phyloP scores from a whole-genome alignment of 192 early-diverging fungal genomes.

The Coemansia sp. region DNA sequence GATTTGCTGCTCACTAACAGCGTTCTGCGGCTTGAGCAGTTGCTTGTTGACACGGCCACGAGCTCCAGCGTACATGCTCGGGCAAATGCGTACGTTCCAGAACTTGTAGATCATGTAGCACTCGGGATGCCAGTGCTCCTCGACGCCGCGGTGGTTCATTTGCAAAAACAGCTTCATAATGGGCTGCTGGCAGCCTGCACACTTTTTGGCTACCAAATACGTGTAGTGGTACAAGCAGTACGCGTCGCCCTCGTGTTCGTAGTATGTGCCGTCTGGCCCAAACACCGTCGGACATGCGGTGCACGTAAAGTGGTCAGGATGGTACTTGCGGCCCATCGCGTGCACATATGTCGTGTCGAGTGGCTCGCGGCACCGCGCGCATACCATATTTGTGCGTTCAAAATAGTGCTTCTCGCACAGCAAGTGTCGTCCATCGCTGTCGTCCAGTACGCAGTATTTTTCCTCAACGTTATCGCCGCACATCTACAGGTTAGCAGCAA shows the following conservation, averaged over 20 bases:
- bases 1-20: constrained; percentile 78
- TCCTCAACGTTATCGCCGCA: constrained; percentile 46
- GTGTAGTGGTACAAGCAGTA: constrained; percentile 98
- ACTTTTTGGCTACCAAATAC: constrained; percentile 81
- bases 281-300: constrained; percentile 88
- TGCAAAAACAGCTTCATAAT: constrained; percentile 97
- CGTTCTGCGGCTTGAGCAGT: constrained; percentile 44
- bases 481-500: constrained; percentile 18
- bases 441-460: constrained; percentile 37
- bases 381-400: constrained; percentile 52
- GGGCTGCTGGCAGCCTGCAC: constrained; percentile 93
- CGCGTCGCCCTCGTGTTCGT: constrained; percentile 88
- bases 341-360: constrained; percentile 89
- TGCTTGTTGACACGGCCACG: constrained; percentile 53
- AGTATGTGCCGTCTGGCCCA: constrained; percentile 93
- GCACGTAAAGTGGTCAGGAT: constrained; percentile 98
- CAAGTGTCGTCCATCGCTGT: constrained; percentile 38
- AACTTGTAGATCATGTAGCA: constrained; percentile 99
- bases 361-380: constrained; percentile 78
- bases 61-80: constrained; percentile 48
- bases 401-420: constrained; percentile 49
- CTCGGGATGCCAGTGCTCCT: constrained; percentile 97
- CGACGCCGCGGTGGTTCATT: constrained; percentile 70
- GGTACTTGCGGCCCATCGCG: constrained; percentile 90
- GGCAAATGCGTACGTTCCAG: constrained; percentile 56